phyloP scores from a whole-genome alignment of 768 basidiomycete genomes.

The Artomyces pyxidatus region DNA sequence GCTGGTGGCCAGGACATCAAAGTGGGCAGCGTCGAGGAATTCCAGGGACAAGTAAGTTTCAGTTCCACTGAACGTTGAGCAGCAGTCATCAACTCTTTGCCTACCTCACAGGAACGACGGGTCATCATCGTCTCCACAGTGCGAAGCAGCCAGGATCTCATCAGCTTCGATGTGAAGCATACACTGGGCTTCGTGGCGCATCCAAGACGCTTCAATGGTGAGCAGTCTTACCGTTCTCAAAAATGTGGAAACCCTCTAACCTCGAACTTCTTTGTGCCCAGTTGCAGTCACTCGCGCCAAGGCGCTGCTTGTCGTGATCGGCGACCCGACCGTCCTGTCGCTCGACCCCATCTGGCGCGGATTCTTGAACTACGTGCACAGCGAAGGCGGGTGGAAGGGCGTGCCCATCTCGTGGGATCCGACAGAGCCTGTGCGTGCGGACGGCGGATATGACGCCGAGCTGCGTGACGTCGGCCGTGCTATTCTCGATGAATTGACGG shows the following conservation, averaged over 20 bases:
- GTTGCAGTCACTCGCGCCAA: conserved; percentile 55
- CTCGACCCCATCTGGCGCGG: conserved; percentile 54
- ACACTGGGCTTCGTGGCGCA: conserved; percentile 22
- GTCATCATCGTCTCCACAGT: conserved; percentile 34
- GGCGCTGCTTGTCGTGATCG: conserved; percentile 49
- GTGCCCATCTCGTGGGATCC: conserved; percentile 43
- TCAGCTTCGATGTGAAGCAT: conserved; percentile 19
- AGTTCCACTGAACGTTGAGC: background rate
- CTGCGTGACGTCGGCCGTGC: no score
- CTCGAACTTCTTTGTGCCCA: no score
- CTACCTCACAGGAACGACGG: conserved; percentile 26
- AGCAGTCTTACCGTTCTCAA: no score
- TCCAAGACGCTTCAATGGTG: no score
- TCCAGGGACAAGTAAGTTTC: conserved; percentile 49
- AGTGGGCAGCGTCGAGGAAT: conserved; percentile 59
- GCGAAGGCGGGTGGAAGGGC: conserved; percentile 46
- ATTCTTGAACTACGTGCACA: conserved; percentile 48
- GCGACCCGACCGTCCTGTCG: conserved; percentile 47
- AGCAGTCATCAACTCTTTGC: background rate
- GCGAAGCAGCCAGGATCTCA: conserved; percentile 25
- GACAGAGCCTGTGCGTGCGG: conserved; percentile 26
- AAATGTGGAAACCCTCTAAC: no score
- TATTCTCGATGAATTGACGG: no score
- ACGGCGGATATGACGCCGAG: conserved; percentile 32
- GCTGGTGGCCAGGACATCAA: conserved; percentile 36